These are phyloP conservation scores for Musa schizocarpa DNA, from an alignment of 176 grass and related monocot species.

Conservation along the genomic window DNA sequence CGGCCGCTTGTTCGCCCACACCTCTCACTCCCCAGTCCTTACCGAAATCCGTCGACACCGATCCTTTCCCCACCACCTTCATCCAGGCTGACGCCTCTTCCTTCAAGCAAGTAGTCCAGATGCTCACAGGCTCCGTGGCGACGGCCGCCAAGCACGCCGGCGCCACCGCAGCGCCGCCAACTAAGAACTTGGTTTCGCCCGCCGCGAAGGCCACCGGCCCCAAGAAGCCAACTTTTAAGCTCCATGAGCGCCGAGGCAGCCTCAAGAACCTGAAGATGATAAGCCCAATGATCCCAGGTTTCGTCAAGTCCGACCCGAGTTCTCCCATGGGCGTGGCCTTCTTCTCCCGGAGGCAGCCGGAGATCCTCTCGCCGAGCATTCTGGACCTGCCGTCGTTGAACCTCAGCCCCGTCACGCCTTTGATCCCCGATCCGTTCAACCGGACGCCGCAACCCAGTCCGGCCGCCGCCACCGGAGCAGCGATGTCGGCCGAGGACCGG, in stretches of 20 bases:
- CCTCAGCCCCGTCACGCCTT: slow-evolving; percentile 86
- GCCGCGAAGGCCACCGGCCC: slow-evolving; percentile 33
- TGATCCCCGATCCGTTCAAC: slow-evolving; percentile 53
- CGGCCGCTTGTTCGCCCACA: slow-evolving; percentile 17
- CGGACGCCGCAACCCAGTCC: slow-evolving; percentile 20
- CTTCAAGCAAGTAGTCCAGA: slow-evolving; percentile 98
- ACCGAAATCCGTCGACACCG: slow-evolving; percentile 48
- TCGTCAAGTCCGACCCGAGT: slow-evolving; percentile 13
- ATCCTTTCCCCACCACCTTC: slow-evolving; percentile 89
- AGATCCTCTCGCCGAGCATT: slow-evolving; percentile 88
- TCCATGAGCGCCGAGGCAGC: slow-evolving; percentile 79
- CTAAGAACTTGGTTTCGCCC: background rate
- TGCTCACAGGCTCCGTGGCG: slow-evolving; percentile 80
- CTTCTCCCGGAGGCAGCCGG: slow-evolving; percentile 40
- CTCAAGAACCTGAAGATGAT: slow-evolving; percentile 88
- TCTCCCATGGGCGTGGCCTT: background rate
- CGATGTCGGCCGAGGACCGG: slow-evolving; percentile 50
- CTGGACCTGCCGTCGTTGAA: slow-evolving; percentile 65
- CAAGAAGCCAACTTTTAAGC: slow-evolving; percentile 92
- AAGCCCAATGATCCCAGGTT: slow-evolving; percentile 54
- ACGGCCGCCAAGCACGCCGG: slow-evolving; percentile 25
- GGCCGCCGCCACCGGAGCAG: slow-evolving; percentile 7
- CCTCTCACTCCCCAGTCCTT: slow-evolving; percentile 35
- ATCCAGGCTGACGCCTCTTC: slow-evolving; percentile 82
- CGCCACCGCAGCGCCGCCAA: background rate